These are phyloP conservation scores for Nitzschia palea DNA, from an alignment of 108 stramenopile genomes.

Conservation along the genomic window DNA sequence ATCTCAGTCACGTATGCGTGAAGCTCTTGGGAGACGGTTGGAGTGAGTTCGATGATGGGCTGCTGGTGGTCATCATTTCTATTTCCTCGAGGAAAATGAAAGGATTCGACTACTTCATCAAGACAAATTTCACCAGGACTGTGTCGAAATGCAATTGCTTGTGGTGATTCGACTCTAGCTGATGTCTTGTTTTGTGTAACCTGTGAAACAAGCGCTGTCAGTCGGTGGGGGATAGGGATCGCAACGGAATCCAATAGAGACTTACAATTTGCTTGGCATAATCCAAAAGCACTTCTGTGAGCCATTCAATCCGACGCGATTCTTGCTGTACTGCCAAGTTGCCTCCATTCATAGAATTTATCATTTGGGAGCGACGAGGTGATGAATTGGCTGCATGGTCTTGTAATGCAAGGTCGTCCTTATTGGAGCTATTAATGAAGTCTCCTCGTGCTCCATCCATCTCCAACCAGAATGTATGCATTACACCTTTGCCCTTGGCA, in stretches of 20 bases:
- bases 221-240: too few species aligned
- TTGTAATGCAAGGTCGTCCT: too few species aligned
- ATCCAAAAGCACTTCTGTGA: constrained; percentile 22
- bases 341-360: too few species aligned
- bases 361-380: too few species aligned
- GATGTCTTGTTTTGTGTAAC: constrained; percentile 9
- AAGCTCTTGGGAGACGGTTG: background rate
- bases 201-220: too few species aligned
- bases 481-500: constrained; percentile 66
- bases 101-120: constrained; percentile 12
- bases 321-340: background rate
- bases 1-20: constrained; percentile 5
- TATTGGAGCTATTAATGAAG: too few species aligned
- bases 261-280: constrained; percentile 24
- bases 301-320: constrained; percentile 1
- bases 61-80: background rate
- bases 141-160: background rate
- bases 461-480: constrained; percentile 22
- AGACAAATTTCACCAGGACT: constrained; percentile 3
- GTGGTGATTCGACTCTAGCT: background rate
- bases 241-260: too few species aligned
- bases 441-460: background rate
- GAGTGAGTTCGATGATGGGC: background rate
- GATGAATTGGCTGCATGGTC: too few species aligned
- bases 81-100: background rate